These are phyloP conservation scores for Ramularia collo-cygni DNA, from an alignment of 2,329 filamentous ascomycete genomes.

Conservation along the genomic window DNA sequence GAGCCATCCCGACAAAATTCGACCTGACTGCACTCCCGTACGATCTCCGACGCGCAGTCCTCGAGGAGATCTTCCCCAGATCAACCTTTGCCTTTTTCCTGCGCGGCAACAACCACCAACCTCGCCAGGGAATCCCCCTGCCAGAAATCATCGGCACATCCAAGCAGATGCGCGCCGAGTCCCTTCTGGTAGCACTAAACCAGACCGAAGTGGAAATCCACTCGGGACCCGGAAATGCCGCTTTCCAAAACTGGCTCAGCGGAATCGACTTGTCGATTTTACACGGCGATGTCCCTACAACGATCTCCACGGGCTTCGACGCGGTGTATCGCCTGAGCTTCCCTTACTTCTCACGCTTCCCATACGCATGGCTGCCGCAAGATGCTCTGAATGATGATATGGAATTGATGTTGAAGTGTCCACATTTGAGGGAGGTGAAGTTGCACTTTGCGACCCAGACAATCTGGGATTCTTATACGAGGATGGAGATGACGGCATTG, in stretches of 20 bases:
- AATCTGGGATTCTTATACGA: neutral
- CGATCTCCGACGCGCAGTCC: slow-evolving; percentile 5
- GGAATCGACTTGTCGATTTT: slow-evolving; percentile 3
- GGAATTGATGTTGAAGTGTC: slow-evolving; percentile 12
- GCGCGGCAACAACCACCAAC: neutral
- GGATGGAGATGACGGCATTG: neutral
- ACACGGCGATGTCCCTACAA: neutral
- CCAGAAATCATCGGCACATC: neutral
- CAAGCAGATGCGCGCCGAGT: slow-evolving; percentile 1
- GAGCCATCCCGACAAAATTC: neutral
- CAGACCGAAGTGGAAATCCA: slow-evolving; percentile 1
- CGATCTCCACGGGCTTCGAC: slow-evolving; percentile 10
- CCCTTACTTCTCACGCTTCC: slow-evolving; percentile 14
- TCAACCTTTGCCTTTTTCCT: slow-evolving; percentile 3
- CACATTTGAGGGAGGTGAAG: slow-evolving; percentile 6
- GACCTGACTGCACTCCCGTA: slow-evolving; percentile 4
- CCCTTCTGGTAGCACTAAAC: neutral
- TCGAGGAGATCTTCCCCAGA: slow-evolving; percentile 1
- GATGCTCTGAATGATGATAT: slow-evolving; percentile 12
- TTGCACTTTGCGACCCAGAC: slow-evolving; percentile 3
- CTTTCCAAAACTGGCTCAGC: slow-evolving; percentile 4
- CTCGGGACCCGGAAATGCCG: neutral
- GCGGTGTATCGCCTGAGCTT: slow-evolving; percentile 12
- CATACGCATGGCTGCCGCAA: neutral
- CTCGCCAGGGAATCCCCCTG: neutral